Percentiles rank a stretch among this genome's conserved stretches.
These are phyloP conservation scores for Grosmannia huntii DNA, from an alignment of 2,329 filamentous ascomycete genomes.

Conservation along the genomic window DNA sequence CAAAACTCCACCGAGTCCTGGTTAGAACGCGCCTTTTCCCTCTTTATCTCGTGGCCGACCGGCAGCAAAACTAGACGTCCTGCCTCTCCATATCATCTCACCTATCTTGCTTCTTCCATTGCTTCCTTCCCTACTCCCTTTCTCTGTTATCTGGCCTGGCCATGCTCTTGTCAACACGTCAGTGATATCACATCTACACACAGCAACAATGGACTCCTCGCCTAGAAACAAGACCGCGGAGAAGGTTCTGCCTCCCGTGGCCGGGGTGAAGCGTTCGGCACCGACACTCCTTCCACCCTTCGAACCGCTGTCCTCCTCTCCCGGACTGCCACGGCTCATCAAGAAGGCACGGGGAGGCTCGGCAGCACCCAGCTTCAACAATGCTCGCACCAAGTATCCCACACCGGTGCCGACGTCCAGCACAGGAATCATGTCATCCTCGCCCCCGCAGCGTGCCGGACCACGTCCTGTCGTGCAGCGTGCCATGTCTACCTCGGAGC, in stretches of 20 bases:
- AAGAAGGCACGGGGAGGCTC: conserved; percentile 32
- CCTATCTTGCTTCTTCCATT: neutral
- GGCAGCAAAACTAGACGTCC: neutral
- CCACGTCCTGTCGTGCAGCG: conserved; percentile 41
- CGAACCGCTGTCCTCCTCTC: conserved; percentile 68
- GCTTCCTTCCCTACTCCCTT: neutral
- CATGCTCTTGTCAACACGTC: conserved; percentile 6
- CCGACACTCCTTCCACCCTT: conserved; percentile 66
- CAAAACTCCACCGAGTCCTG: conserved; percentile 1
- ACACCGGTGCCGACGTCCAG: conserved; percentile 91
- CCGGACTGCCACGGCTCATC: conserved; percentile 51
- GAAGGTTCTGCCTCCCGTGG: conserved; percentile 22
- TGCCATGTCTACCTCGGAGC: conserved; percentile 58
- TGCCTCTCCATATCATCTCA: neutral
- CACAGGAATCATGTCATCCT: conserved; percentile 80
- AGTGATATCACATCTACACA: neutral
- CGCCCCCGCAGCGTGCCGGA: conserved; percentile 42
- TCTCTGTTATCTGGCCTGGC: neutral
- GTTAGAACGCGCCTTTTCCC: conserved; percentile 1
- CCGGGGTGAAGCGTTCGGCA: conserved; percentile 47
- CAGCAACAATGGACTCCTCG: conserved; percentile 27
- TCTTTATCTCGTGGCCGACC: conserved; percentile 3
- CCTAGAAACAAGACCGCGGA: conserved; percentile 19
- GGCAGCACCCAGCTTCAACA: conserved; percentile 14
- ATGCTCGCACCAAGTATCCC: conserved; percentile 60